Conservation (phyloP, 148 eudicot species). For the Bassia scoparia region DNA sequence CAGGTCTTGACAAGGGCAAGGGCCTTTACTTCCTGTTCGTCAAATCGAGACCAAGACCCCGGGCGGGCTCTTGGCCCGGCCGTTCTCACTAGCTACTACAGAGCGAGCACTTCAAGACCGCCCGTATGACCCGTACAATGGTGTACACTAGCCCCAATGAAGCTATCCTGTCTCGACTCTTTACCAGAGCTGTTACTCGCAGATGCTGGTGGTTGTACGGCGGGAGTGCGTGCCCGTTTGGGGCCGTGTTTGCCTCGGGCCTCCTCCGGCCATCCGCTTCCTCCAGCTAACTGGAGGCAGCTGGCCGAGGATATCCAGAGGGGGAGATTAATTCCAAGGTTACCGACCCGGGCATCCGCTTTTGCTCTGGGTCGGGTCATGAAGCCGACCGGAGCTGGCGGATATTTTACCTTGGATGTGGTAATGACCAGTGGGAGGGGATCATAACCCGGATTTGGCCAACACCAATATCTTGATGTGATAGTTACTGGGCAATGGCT, state of each 20-base stretch:
- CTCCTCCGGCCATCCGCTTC: constrained; percentile 92
- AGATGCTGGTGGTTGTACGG: constrained; percentile 72
- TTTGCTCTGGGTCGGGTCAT: constrained; percentile 36
- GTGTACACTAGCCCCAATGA: constrained; percentile 81
- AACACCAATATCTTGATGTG: constrained; percentile 76
- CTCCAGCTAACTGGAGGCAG: constrained; percentile 69
- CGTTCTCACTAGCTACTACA: constrained; percentile 80
- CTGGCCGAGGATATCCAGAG: constrained; percentile 49
- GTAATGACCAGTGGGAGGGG: constrained; percentile 61
- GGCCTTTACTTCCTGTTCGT: constrained; percentile 79
- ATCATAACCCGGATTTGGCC: constrained; percentile 72
- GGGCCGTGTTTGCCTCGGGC: constrained; percentile 85
- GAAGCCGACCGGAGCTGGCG: constrained; percentile 51
- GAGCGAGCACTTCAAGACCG: constrained; percentile 84
- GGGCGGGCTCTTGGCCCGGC: constrained; percentile 81
- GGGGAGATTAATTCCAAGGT: constrained; percentile 49
- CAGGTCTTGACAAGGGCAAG: constrained; percentile 77
- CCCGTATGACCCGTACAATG: constrained; percentile 68
- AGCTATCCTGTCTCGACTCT: constrained; percentile 72
- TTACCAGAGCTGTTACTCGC: constrained; percentile 81
- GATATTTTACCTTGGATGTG: constrained; percentile 42
- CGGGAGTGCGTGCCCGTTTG: constrained; percentile 62
- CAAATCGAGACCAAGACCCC: constrained; percentile 73
- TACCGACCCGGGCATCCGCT: constrained; percentile 35
- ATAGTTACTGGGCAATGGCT: constrained; percentile 87